phyloP scores from a whole-genome alignment of 805 yeast species.

The Yarrowia phangngaensis region DNA sequence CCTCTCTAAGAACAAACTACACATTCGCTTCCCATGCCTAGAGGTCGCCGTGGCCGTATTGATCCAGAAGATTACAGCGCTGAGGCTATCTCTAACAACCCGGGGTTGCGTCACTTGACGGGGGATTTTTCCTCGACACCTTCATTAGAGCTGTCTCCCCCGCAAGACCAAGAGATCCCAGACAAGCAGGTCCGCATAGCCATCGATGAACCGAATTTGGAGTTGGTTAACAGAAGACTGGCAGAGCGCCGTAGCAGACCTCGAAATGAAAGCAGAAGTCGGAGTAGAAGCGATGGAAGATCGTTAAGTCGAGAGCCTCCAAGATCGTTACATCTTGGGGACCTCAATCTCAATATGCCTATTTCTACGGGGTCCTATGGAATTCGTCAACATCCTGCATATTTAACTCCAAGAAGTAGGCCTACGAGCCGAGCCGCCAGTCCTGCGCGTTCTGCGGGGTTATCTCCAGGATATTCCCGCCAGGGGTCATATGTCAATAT shows the following conservation, averaged over 20 bases:
- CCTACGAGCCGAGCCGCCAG: slow-evolving; percentile 13
- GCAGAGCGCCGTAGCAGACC: slow-evolving; percentile 12
- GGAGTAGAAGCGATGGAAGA: slow-evolving; percentile 27
- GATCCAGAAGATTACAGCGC: slow-evolving; percentile 22
- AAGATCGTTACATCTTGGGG: slow-evolving; percentile 15
- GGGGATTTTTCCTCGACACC: slow-evolving; percentile 5
- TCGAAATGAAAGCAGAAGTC: slow-evolving; percentile 17
- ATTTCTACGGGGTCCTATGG: slow-evolving; percentile 19
- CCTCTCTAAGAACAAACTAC: neutral
- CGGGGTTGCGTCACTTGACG: slow-evolving; percentile 5
- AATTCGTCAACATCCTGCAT: slow-evolving; percentile 5
- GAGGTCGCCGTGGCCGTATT: slow-evolving; percentile 18
- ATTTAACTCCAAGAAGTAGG: slow-evolving; percentile 8
- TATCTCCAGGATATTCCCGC: slow-evolving; percentile 12
- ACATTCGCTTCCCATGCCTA: neutral
- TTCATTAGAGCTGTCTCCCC: slow-evolving; percentile 14
- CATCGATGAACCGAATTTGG: slow-evolving; percentile 17
- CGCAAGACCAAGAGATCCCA: slow-evolving; percentile 4
- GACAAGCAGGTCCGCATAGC: slow-evolving; percentile 16
- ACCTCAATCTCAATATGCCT: slow-evolving; percentile 12
- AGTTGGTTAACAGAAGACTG: slow-evolving; percentile 10
- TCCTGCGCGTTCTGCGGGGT: slow-evolving; percentile 6
- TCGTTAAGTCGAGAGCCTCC: slow-evolving; percentile 29
- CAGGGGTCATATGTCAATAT: slow-evolving; percentile 18
- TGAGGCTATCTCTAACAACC: slow-evolving; percentile 22